These are phyloP conservation scores for Astraeus odoratus DNA, from an alignment of 768 basidiomycete genomes.

Conservation along the genomic window DNA sequence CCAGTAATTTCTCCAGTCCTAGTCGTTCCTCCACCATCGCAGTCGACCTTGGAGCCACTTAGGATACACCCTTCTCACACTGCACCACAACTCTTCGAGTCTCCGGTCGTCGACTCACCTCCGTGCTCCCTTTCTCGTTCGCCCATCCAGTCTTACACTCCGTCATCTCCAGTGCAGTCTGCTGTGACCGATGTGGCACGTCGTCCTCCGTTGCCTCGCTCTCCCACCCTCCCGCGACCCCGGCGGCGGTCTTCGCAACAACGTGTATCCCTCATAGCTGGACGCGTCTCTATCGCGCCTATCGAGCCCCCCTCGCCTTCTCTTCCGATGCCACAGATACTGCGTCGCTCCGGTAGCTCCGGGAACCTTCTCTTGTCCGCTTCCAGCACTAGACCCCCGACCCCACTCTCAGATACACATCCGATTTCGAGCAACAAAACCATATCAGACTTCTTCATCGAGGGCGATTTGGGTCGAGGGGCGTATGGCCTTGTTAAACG, in stretches of 20 bases:
- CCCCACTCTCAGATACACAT: conserved; percentile 35
- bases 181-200: conserved; percentile 14
- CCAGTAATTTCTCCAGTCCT: conserved; percentile 11
- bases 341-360: conserved; percentile 58
- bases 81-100: conserved; percentile 25
- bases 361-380: conserved; percentile 57
- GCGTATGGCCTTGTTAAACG: conserved; percentile 95
- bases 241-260: conserved; percentile 79
- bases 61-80: conserved; percentile 22
- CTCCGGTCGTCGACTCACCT: conserved; percentile 23
- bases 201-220: conserved; percentile 33
- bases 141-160: conserved; percentile 14
- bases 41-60: conserved; percentile 17
- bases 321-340: conserved; percentile 50
- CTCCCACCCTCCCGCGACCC: conserved; percentile 55
- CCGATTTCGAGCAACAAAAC: conserved; percentile 50
- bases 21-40: conserved; percentile 22
- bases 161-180: conserved; percentile 16
- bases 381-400: conserved; percentile 56
- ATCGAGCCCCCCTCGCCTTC: conserved; percentile 68
- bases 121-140: conserved; percentile 31
- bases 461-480: conserved; percentile 85
- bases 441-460: conserved; percentile 81
- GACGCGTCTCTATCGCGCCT: conserved; percentile 70
- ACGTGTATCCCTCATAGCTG: conserved; percentile 77